phyloP scores from a whole-genome alignment of 2,329 filamentous ascomycete species.

The Ceratocystiopsis minuta region DNA sequence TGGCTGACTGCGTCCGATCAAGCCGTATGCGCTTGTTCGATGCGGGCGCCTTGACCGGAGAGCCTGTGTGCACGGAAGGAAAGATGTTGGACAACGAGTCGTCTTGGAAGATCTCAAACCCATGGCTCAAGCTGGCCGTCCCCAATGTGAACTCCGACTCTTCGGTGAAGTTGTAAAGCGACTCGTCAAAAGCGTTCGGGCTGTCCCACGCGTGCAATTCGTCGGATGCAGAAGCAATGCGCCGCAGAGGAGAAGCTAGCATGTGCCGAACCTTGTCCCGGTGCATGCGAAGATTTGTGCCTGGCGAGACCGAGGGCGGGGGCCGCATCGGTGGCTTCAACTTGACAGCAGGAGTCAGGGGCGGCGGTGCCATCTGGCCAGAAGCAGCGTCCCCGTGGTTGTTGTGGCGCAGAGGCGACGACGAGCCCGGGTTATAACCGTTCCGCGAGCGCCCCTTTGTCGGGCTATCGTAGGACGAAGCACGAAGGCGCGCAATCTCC shows the following conservation, averaged over 20 bases:
- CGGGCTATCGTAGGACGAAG: conserved; percentile 85
- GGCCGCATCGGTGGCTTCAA: conserved; percentile 45
- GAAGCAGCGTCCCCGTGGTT: conserved; percentile 24
- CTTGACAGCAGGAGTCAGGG: conserved; percentile 69
- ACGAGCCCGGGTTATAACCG: conserved; percentile 37
- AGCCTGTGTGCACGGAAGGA: conserved; percentile 35
- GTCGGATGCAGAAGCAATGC: conserved; percentile 17
- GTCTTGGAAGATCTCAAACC: conserved; percentile 39
- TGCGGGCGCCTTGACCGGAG: conserved; percentile 41
- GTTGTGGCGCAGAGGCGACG: conserved; percentile 45
- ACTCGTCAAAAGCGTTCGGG: conserved; percentile 51
- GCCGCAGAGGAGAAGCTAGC: conserved; percentile 54
- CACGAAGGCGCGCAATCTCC: conserved; percentile 82
- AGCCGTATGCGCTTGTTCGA: conserved; percentile 40
- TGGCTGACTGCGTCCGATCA: conserved; percentile 44
- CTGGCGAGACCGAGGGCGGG: conserved; percentile 71
- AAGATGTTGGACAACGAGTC: conserved; percentile 22
- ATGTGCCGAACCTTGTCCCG: conserved; percentile 66
- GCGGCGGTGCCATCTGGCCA: conserved; percentile 42
- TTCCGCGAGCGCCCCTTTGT: conserved; percentile 45
- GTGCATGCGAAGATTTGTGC: conserved; percentile 79
- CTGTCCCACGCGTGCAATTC: conserved; percentile 33
- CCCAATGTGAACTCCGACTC: conserved; percentile 29
- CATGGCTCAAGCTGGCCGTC: conserved; percentile 29
- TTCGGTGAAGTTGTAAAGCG: conserved; percentile 27